These are phyloP conservation scores for Samsoniella hepiali DNA, from an alignment of 2,329 filamentous ascomycete species.

Conservation along the genomic window DNA sequence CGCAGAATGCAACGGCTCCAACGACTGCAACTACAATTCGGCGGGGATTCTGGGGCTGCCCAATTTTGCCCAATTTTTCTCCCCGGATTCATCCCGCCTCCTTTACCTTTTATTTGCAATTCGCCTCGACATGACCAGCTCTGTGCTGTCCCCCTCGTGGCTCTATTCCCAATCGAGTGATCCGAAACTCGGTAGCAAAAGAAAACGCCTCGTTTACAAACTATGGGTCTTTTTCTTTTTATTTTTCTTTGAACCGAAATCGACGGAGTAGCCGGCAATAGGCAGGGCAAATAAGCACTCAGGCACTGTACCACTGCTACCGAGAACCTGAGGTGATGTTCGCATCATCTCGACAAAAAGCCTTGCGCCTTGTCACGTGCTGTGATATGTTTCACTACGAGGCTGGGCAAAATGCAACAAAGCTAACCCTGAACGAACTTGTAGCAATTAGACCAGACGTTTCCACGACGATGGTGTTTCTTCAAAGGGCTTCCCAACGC, in stretches of 20 bases:
- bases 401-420: not conserved
- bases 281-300: not conserved
- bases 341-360: too few species aligned
- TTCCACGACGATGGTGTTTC: not conserved
- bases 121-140: not conserved
- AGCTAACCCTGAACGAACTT: not conserved
- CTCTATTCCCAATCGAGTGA: conserved; percentile 5
- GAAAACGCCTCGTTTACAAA: not conserved
- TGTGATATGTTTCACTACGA: not conserved
- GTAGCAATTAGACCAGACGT: not conserved
- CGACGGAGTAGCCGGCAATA: not conserved
- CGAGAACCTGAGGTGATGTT: too few species aligned
- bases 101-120: not conserved
- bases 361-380: not conserved
- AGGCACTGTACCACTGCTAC: too few species aligned
- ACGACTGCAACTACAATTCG: not conserved
- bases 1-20: not conserved
- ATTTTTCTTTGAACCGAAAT: not conserved
- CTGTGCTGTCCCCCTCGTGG: not conserved
- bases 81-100: not conserved
- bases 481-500: not conserved
- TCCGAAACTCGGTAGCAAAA: not conserved
- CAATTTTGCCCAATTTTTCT: conserved; percentile 6
- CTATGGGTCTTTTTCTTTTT: not conserved
- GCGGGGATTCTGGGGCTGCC: not conserved